Percentiles rank a stretch among this genome's conserved stretches.
Evolutionary conservation across 306 rosid genomes (phyloP).

Genomic region (Fragaria vesca): DNA sequence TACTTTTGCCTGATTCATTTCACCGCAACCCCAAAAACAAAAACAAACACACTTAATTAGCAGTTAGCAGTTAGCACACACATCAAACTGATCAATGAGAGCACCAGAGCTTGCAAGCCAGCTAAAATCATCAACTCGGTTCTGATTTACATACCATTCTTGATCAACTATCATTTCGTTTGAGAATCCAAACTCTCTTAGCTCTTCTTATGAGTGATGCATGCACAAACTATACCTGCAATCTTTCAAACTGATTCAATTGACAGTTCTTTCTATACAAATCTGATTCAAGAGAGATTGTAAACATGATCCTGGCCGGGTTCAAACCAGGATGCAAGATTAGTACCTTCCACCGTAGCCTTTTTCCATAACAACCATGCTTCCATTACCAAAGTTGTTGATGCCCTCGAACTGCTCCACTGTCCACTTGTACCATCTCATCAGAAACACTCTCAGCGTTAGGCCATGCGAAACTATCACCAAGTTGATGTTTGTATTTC

Average conservation of each 20-base stretch:
- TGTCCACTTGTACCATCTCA: slow-evolving; percentile 87
- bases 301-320: neutral
- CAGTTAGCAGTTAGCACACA: neutral
- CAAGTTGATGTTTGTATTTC: slow-evolving; percentile 57
- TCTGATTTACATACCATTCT: slow-evolving; percentile 49
- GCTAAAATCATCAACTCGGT: neutral
- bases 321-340: neutral
- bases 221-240: slow-evolving; percentile 66
- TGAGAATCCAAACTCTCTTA: slow-evolving; percentile 68
- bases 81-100: neutral
- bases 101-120: neutral
- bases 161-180: slow-evolving; percentile 80
- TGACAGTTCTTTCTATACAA: neutral
- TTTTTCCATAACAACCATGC: slow-evolving; percentile 66
- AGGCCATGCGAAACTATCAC: slow-evolving; percentile 79
- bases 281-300: neutral
- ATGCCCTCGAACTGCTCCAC: slow-evolving; percentile 67
- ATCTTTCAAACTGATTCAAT: neutral
- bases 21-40: slow-evolving; percentile 19
- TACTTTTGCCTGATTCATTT: slow-evolving; percentile 58
- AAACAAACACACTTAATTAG: neutral
- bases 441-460: slow-evolving; percentile 79
- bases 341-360: slow-evolving; percentile 84
- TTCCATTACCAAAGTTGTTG: slow-evolving; percentile 59
- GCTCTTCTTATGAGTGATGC: slow-evolving; percentile 70